These are phyloP conservation scores for Ilex aquifolium DNA, from an alignment of 257 asterid genomes.

Conservation along the genomic window DNA sequence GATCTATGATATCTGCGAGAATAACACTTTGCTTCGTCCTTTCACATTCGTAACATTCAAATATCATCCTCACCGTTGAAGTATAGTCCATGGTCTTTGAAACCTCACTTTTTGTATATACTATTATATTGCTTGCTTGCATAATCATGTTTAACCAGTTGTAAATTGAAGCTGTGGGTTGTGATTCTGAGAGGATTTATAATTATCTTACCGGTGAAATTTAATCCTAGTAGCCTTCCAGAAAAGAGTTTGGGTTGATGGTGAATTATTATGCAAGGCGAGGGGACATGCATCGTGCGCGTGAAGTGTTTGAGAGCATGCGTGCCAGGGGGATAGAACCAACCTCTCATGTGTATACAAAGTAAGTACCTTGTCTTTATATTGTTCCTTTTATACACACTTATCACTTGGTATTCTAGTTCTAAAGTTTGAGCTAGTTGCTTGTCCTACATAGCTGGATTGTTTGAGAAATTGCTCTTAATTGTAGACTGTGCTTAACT, in stretches of 20 bases:
- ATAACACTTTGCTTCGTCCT: too few relatives aligned
- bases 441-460: too few relatives aligned
- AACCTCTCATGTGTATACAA: constrained; percentile 82
- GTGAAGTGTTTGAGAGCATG: constrained; percentile 92
- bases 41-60: too few relatives aligned
- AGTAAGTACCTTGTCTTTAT: constrained; percentile 32
- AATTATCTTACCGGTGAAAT: constrained; percentile 3
- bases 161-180: background rate
- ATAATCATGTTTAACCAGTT: too few relatives aligned
- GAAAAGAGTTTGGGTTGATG: constrained; percentile 92
- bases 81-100: too few relatives aligned
- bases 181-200: background rate
- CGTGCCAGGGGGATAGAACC: constrained; percentile 96
- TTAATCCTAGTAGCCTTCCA: constrained; percentile 75
- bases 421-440: background rate
- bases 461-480: too few relatives aligned
- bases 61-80: too few relatives aligned
- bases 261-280: constrained; percentile 91
- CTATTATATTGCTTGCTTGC: too few relatives aligned
- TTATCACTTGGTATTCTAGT: background rate
- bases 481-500: too few relatives aligned
- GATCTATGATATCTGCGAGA: too few relatives aligned
- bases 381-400: constrained; percentile 16
- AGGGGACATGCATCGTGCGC: constrained; percentile 98
- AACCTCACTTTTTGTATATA: too few relatives aligned